Conservation (phyloP, 2,329 filamentous ascomycete genomes). For the Botrytis paeoniae region DNA sequence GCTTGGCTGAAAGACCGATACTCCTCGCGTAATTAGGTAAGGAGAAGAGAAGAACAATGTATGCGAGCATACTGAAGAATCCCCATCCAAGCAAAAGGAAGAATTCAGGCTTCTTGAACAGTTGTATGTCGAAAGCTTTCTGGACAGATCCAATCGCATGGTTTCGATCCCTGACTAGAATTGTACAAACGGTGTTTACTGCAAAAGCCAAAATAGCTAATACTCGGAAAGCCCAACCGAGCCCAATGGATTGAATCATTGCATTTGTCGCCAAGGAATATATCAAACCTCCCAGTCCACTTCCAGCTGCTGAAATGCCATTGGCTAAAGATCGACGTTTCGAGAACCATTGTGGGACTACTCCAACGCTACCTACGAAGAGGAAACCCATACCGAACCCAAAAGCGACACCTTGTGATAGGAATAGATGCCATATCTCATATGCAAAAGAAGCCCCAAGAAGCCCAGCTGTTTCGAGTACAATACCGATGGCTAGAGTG, state of each 20-base stretch:
- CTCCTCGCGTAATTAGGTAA: conserved; percentile 69
- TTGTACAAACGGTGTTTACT: conserved; percentile 60
- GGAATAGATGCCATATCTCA: conserved; percentile 71
- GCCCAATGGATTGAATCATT: conserved; percentile 52
- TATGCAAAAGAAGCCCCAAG: conserved; percentile 67
- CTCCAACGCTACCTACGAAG: conserved; percentile 63
- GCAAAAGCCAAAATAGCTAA: conserved; percentile 55
- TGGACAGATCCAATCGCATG: conserved; percentile 66
- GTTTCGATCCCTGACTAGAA: conserved; percentile 70
- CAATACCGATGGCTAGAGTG: conserved; percentile 62
- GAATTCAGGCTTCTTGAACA: conserved; percentile 63
- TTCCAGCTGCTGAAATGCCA: conserved; percentile 64
- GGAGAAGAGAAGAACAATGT: conserved; percentile 74
- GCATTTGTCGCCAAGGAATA: conserved; percentile 53
- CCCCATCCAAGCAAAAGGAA: conserved; percentile 64
- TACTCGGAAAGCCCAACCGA: conserved; percentile 57
- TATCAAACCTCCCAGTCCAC: conserved; percentile 65
- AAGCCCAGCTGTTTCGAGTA: conserved; percentile 62
- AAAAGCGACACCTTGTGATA: conserved; percentile 72
- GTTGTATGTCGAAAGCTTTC: conserved; percentile 59
- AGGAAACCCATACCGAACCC: conserved; percentile 76
- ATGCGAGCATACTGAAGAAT: conserved; percentile 69
- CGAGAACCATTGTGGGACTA: conserved; percentile 61
- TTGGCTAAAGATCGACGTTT: conserved; percentile 55
- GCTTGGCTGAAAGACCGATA: conserved; percentile 62